Conservation (phyloP, 768 basidiomycete species). For the Fistulinella prunicolor region DNA sequence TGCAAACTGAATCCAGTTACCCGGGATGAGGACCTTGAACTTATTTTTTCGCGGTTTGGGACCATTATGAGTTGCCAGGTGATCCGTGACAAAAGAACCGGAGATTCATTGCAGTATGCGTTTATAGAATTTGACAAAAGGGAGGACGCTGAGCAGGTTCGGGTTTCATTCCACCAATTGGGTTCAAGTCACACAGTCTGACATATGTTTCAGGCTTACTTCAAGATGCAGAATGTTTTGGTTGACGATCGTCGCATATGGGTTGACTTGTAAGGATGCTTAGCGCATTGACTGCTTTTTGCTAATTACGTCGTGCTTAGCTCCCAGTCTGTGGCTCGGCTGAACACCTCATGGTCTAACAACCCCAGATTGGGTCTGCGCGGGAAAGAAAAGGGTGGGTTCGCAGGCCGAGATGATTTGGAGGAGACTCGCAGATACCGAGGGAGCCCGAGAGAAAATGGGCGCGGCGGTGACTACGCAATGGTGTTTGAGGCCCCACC, state of each 20-base stretch:
- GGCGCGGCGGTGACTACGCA: slow-evolving; percentile 48
- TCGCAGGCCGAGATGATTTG: slow-evolving; percentile 72
- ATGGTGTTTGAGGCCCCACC: slow-evolving; percentile 85
- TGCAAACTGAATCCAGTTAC: slow-evolving; percentile 98
- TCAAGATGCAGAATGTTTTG: slow-evolving; percentile 99
- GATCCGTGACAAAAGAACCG: slow-evolving; percentile 92
- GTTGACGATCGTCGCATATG: slow-evolving; percentile 97
- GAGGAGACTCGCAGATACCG: slow-evolving; percentile 72
- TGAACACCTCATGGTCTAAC: slow-evolving; percentile 83
- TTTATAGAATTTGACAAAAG: slow-evolving; percentile 97
- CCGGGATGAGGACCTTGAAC: slow-evolving; percentile 90
- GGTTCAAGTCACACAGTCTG: background rate
- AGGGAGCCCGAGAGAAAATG: slow-evolving; percentile 29
- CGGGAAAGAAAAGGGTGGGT: slow-evolving; percentile 41
- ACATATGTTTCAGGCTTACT: slow-evolving; percentile 68
- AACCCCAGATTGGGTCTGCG: slow-evolving; percentile 54
- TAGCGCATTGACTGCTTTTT: slow-evolving; percentile 2
- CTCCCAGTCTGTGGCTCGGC: slow-evolving; percentile 91
- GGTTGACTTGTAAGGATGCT: slow-evolving; percentile 88
- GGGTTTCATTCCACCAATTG: slow-evolving; percentile 18
- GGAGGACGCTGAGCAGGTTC: slow-evolving; percentile 90
- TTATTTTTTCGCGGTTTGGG: slow-evolving; percentile 96
- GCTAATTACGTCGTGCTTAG: slow-evolving; percentile 35
- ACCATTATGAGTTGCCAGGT: slow-evolving; percentile 97
- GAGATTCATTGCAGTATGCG: slow-evolving; percentile 96